Evolutionary conservation across 1,284 basidiomycete species (phyloP), one percentile per base, ranked within the genome.

Genomic region (Trametes sp.): DNA sequence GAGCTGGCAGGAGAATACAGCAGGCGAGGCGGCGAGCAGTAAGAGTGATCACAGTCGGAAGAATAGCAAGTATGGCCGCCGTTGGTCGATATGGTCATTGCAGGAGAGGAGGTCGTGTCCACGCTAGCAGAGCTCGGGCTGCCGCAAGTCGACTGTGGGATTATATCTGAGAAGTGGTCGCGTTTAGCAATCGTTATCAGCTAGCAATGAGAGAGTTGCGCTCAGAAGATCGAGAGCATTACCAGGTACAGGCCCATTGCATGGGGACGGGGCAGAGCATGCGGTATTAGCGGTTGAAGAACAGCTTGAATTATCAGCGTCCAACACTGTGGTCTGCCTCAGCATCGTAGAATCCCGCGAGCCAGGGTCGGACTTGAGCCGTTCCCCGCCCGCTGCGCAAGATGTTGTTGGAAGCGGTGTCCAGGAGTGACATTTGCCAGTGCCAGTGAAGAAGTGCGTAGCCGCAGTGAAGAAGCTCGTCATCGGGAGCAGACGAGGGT

Each of bases 1-100:
- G 48, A 56, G 45, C 58, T 65, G 29, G 60, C 50, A 42, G 64
- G 55, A n/a, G 64, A 62, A 28, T 62, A 65, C 3, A 65, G 41
- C 19, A 62, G 64, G 31, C 50, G 59, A 16, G 62, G 62, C 8
- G 64, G 60, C 26, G 58, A 56, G 42, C 50, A 60, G 33, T 23
- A 48, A 13, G 54, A 54, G 48, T 59, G 57, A 23, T 56, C 59
- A 19, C 60, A 65, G 31, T 65, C 49, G 3, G 38, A 33, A 28
- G 57, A 62, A 29, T 33, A 60, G 54, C 49, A 62, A 5, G 56
- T 23, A 4, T 46, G 24, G 11, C 44, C 45, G 26, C 36, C 51
- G 23, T 54, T 41, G 48, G n/a, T n/a, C 1, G 21, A 26, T 21
- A 49, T 35, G 16, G 28, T 33, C 9, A 35, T n/a, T 6, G 19